These are phyloP conservation scores for Saturnispora dispora DNA, from an alignment of 805 yeast species.

Conservation along the genomic window DNA sequence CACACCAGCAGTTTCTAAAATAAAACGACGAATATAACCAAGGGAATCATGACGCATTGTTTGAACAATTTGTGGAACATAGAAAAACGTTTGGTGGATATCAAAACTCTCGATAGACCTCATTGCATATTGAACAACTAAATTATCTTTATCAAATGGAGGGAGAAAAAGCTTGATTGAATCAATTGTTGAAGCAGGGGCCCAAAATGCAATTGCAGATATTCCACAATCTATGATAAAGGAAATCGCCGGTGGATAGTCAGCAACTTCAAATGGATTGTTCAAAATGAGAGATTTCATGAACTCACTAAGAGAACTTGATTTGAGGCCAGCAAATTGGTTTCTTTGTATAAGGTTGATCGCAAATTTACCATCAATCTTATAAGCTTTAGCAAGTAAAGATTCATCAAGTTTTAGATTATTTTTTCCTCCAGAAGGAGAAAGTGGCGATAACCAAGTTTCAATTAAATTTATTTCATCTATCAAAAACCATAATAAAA, in stretches of 20 bases:
- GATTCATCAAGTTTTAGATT: slow-evolving; percentile 28
- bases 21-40: slow-evolving; percentile 84
- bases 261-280: slow-evolving; percentile 52
- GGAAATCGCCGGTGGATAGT: slow-evolving; percentile 50
- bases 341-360: slow-evolving; percentile 58
- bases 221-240: slow-evolving; percentile 31
- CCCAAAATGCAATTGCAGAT: slow-evolving; percentile 45
- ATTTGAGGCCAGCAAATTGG: slow-evolving; percentile 13
- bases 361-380: slow-evolving; percentile 63
- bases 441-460: slow-evolving; percentile 69
- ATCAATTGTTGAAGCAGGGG: slow-evolving; percentile 69
- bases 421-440: slow-evolving; percentile 34
- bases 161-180: slow-evolving; percentile 80
- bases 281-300: slow-evolving; percentile 38
- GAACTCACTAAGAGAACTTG: slow-evolving; percentile 30
- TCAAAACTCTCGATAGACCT: slow-evolving; percentile 83
- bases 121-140: slow-evolving; percentile 78
- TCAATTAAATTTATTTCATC: slow-evolving; percentile 66
- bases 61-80: slow-evolving; percentile 97
- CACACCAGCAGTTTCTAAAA: slow-evolving; percentile 84
- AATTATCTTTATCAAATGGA: slow-evolving; percentile 55
- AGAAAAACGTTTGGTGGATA: slow-evolving; percentile 82
- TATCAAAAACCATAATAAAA: slow-evolving; percentile 56
- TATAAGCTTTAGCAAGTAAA: slow-evolving; percentile 49
- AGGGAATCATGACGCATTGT: slow-evolving; percentile 69